phyloP scores from a whole-genome alignment of 306 rosid species.

The Rosa chinensis region DNA sequence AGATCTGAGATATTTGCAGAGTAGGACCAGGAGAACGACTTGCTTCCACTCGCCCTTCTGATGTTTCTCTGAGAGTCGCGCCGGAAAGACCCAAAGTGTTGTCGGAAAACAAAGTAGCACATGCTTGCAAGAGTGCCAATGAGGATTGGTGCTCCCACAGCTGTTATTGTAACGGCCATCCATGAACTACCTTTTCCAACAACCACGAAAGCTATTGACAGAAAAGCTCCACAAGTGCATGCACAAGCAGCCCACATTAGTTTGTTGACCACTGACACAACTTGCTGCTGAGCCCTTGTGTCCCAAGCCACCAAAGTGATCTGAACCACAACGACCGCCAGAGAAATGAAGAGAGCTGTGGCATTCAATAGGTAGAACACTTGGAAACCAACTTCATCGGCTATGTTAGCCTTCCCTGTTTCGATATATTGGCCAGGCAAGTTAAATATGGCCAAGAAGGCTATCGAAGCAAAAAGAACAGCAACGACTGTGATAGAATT shows the following conservation, averaged over 20 bases:
- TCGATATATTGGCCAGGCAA: conserved; percentile 83
- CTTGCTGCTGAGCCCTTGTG: conserved; percentile 85
- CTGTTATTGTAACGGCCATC: conserved; percentile 83
- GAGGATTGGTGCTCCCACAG: conserved; percentile 72
- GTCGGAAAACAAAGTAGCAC: conserved; percentile 89
- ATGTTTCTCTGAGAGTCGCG: conserved; percentile 81
- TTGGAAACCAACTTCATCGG: conserved; percentile 54
- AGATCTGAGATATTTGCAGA: conserved; percentile 79
- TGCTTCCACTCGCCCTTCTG: conserved; percentile 78
- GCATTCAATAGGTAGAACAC: conserved; percentile 80
- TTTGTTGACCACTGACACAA: conserved; percentile 92
- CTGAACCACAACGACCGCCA: conserved; percentile 94
- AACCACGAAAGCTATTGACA: conserved; percentile 70
- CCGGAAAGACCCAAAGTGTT: conserved; percentile 62
- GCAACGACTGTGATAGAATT: conserved; percentile 86
- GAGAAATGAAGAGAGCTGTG: conserved; percentile 84
- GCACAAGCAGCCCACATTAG: conserved; percentile 97
- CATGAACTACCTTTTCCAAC: conserved; percentile 60
- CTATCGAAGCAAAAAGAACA: conserved; percentile 91
- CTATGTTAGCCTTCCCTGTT: conserved; percentile 66
- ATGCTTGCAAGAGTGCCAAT: conserved; percentile 81
- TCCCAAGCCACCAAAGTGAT: conserved; percentile 99
- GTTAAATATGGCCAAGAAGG: conserved; percentile 93
- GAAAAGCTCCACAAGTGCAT: conserved; percentile 90
- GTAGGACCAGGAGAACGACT: conserved; percentile 89